A percentile compares a stretch with the other conserved stretches of the same genome.
Conservation (phyloP, 1,139 yeast genomes). For the Sugiyamaella xylanicola region DNA sequence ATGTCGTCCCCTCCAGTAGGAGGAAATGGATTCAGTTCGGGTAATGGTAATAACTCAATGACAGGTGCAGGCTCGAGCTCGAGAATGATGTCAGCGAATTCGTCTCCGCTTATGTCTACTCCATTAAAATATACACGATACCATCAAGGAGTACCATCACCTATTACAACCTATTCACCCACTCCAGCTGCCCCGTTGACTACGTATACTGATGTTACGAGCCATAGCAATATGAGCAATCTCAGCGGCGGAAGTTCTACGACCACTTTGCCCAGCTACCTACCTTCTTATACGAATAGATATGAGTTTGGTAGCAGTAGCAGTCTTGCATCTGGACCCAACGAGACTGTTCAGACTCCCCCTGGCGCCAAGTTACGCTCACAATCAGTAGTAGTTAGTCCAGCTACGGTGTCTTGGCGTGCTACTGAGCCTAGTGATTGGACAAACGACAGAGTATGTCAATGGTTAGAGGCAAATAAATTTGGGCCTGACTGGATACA, state of each 20-base stretch:
- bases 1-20: conserved; percentile 2
- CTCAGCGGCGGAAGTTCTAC: neutral
- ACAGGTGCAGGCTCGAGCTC: conserved; percentile 2
- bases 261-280: neutral
- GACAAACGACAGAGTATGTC: conserved; percentile 65
- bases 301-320: neutral
- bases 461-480: conserved; percentile 67
- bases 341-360: conserved; percentile 12
- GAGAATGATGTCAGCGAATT: conserved; percentile 7
- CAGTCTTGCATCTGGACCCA: neutral
- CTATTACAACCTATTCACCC: conserved; percentile 9
- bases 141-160: conserved; percentile 5
- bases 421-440: conserved; percentile 53
- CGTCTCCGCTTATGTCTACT: conserved; percentile 25
- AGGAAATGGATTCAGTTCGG: neutral
- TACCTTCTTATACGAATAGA: neutral
- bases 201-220: neutral
- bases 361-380: neutral
- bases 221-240: neutral
- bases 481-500: conserved; percentile 76
- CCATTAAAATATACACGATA: conserved; percentile 22
- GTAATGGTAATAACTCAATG: neutral
- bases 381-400: conserved; percentile 15
- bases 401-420: conserved; percentile 37
- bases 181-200: conserved; percentile 17